Conservation (phyloP, 345 rosid genomes). For the Mangifera indica region DNA sequence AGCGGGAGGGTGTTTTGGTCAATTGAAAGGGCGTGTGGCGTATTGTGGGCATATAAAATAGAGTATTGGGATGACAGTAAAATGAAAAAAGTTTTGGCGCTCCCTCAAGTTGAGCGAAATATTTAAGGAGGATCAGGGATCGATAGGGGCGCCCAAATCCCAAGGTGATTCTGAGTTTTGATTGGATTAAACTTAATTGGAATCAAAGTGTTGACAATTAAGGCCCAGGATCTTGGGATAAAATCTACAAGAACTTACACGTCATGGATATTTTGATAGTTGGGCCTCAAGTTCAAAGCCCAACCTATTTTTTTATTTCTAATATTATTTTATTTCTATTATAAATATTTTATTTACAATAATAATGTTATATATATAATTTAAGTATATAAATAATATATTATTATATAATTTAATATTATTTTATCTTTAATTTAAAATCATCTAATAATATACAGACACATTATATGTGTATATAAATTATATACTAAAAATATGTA, state of each 20-base stretch:
- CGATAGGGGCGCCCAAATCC: constrained; percentile 1
- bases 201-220: background rate
- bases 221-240: background rate
- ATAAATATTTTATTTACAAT: no score
- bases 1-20: constrained; percentile 8
- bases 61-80: constrained; percentile 9
- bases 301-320: no score
- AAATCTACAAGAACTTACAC: background rate
- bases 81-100: constrained; percentile 20
- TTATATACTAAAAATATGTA: no score
- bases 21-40: background rate
- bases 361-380: no score
- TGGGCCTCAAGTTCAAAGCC: background rate
- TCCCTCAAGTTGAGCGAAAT: constrained; percentile 22
- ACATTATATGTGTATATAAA: no score
- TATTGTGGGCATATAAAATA: background rate
- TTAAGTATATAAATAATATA: no score
- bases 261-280: background rate
- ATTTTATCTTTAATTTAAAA: no score
- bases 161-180: background rate
- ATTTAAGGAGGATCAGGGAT: background rate
- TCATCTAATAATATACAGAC: no score
- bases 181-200: background rate
- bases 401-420: no score
- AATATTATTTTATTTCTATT: no score